Evolutionary conservation across 441 rosid species (phyloP).

Genomic region (Gossypium aridum): DNA sequence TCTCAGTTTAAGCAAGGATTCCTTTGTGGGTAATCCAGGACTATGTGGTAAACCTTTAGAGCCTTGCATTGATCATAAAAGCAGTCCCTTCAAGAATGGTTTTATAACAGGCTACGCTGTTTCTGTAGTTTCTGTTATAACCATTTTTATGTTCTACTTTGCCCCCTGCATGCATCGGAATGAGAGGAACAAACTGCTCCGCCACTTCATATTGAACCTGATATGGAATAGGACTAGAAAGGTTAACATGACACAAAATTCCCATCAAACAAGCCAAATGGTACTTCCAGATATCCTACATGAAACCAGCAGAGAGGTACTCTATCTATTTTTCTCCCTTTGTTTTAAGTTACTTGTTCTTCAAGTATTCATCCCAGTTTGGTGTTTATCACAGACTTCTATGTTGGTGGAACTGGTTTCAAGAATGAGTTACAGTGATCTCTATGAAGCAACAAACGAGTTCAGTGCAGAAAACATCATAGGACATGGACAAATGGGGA

Average conservation of each 20-base stretch:
- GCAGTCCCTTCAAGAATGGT: background rate
- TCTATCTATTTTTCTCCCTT: no score
- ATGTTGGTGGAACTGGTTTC: constrained; percentile 11
- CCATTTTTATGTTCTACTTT: background rate
- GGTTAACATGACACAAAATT: background rate
- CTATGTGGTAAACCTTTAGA: constrained; percentile 24
- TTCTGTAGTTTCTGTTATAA: background rate
- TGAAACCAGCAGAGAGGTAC: constrained; percentile 4
- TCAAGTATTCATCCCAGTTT: no score
- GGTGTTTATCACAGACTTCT: constrained; percentile 7
- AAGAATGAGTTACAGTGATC: constrained; percentile 11
- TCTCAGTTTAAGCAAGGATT: background rate
- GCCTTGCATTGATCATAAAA: constrained; percentile 5
- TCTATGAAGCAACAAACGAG: constrained; percentile 15
- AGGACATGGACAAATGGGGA: constrained; percentile 17
- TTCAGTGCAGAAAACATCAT: constrained; percentile 20
- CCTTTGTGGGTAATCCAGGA: constrained; percentile 12
- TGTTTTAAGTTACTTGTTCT: background rate
- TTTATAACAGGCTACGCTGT: constrained; percentile 15
- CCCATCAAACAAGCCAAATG: background rate
- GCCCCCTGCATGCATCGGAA: background rate
- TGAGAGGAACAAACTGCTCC: background rate
- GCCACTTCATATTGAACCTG: background rate
- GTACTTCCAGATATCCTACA: background rate
- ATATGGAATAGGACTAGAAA: background rate